These are phyloP conservation scores for Mayamaea pseudoterrestris DNA, from an alignment of 108 stramenopile genomes.

Conservation along the genomic window DNA sequence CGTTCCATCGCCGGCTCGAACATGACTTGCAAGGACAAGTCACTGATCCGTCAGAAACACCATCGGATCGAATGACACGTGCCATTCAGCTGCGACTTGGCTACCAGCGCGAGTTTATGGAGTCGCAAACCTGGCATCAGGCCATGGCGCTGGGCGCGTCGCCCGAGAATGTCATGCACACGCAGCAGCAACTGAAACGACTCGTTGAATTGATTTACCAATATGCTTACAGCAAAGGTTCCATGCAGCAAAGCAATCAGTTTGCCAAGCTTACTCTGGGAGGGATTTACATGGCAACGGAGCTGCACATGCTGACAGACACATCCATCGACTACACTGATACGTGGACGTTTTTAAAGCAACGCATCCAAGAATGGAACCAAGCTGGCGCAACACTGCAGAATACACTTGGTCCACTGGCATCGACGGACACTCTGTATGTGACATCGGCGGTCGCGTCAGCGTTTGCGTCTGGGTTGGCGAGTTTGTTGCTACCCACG, in stretches of 20 bases:
- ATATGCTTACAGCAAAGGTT: background rate
- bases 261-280: conserved; percentile 34
- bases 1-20: conserved; percentile 46
- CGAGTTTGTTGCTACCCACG: background rate
- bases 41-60: conserved; percentile 1
- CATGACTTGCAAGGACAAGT: conserved; percentile 14
- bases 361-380: conserved; percentile 37
- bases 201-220: conserved; percentile 40
- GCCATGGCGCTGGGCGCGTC: conserved; percentile 75
- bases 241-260: background rate
- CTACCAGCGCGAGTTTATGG: conserved; percentile 29
- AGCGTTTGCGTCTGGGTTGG: conserved; percentile 3
- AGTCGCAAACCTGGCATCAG: conserved; percentile 53
- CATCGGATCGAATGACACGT: conserved; percentile 20
- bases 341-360: conserved; percentile 55
- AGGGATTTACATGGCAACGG: conserved; percentile 62
- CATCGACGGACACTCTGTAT: background rate
- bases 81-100: conserved; percentile 25
- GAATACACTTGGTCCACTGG: background rate
- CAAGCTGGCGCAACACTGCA: no score
- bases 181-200: conserved; percentile 39
- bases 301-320: conserved; percentile 62
- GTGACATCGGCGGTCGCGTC: conserved; percentile 1
- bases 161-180: conserved; percentile 23
- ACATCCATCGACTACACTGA: conserved; percentile 22